Percentiles rank a stretch among this genome's conserved stretches.
phyloP scores from a whole-genome alignment of 106 monocot genomes.

The Dendrobium chrysotoxum region DNA sequence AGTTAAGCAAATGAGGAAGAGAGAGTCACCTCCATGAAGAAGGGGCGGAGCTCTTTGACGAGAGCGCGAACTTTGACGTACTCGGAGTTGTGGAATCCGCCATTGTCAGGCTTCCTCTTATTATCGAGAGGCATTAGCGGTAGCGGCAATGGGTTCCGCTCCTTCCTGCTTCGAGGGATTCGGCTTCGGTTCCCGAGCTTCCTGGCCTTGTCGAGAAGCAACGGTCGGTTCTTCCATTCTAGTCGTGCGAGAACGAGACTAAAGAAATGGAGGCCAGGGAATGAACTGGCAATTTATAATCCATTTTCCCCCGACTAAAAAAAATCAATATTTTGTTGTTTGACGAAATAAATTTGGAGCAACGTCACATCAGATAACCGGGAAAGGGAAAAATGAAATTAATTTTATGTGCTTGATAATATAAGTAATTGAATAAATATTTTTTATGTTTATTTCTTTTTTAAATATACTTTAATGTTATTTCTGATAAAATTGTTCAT shows the following conservation, averaged over 20 bases:
- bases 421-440: too few relatives aligned
- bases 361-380: too few relatives aligned
- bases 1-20: neutral
- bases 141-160: neutral
- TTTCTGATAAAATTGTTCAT: too few relatives aligned
- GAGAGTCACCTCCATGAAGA: conserved; percentile 3
- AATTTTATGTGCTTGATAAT: too few relatives aligned
- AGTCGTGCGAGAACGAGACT: neutral
- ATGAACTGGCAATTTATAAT: too few relatives aligned
- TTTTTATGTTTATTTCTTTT: too few relatives aligned
- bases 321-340: too few relatives aligned
- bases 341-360: too few relatives aligned
- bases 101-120: neutral
- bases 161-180: neutral
- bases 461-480: too few relatives aligned
- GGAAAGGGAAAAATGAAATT: too few relatives aligned
- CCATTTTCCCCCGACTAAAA: too few relatives aligned
- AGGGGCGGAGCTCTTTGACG: conserved; percentile 2
- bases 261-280: neutral
- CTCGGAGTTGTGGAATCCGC: neutral
- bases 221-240: neutral
- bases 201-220: neutral
- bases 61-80: neutral
- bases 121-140: neutral
- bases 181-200: neutral